Evolutionary conservation across 75 land plant species (phyloP), one percentile per base, ranked within the genome.

Genomic region (Picea glauca): DNA sequence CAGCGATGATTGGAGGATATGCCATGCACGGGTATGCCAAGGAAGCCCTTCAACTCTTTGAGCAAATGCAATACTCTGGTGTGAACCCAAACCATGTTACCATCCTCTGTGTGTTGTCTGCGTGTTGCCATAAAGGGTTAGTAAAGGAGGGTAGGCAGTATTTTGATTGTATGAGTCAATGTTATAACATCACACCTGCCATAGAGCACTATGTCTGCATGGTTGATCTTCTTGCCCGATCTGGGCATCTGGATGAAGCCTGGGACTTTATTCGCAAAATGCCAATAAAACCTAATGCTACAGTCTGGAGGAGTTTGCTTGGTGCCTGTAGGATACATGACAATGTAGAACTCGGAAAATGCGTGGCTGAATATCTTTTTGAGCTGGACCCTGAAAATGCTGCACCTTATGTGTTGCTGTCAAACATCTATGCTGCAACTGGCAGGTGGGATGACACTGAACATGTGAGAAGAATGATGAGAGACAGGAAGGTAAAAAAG

Each of bases 361-460:
- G 13, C 20, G 78, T 17, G 31, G 78, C 78, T 20, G 62, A 60
- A 60, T 38, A 77, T 30, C 63, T 58, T 57, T 62, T 77, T 13
- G 62, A 77, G 31, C 11, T 77, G 75, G 72, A 77, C 35, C 78
- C 78, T 50, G 43, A 74, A 17, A 32, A 32, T 13, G 31, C 68
- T 26, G 15, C 68, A 65, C 68, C 68, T 65, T 65, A 65, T 13
- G 74, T 84, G 33, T 82, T 85, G 58, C 79, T 90, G 21, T 83
- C 91, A 58, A 90, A 86, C 58, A 90, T 92, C 20, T 92, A 88
- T 80, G 83, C 91, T 13, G 80, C 78, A 33, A 81, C 78, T n/a
- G 89, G 85, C 26, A 81, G 67, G 81, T 85, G 86, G 87, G 61
- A 33, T 66, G 83, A 85, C 43, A 86, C 80, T 1, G 83, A 79